Base-by-base conservation (phyloP, 148 eudicot species). In the Rhododendron molle region DNA sequence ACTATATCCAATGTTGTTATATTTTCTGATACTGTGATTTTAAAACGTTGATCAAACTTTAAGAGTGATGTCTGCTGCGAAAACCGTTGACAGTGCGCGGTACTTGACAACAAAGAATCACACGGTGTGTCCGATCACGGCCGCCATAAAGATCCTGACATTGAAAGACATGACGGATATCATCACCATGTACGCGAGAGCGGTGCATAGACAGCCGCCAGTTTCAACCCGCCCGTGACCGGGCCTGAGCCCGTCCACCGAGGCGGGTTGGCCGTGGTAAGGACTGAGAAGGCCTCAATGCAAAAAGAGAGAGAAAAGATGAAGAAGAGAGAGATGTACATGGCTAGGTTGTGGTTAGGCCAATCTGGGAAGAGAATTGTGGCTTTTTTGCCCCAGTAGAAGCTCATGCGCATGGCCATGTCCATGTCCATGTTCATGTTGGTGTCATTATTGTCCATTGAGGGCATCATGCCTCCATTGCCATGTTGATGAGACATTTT, bases 161-260 rank as follows among this genome's bases (percentile, higher is more conserved):
- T 92, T 92, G 83, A 86, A 92, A 14, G 92, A 90, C 91, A 92
- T 92, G 74, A 90, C 93, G 5, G 92, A 49, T 12, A 90, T 88
- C 93, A 92, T 92, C 7, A 90, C 91, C 87, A 90, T 26, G 88
- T 92, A 89, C 26, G 85, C 87, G 52, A 92, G 34, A 21, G 85
- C 87, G 54, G n/a, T n/a, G n/a, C n/a, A n/a, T 90, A 79, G 82
- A 73, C 85, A 13, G n/a, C 32, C 1, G 88, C 79, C 52, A 69
- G 82, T 30, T 40, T 52, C 40, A 80, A 7, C 21, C 47, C 76
- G 1, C 54, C 47, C 0, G n/a, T 15, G 3, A 82, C 8, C 3
- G 90, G 91, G 12, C 50, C 58, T 11, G 65, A 47, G 14, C 86
- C 46, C 0, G 81, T 67, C 74, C 32, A 3, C 34, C 15, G 34